Conservation (phyloP, 306 rosid genomes). For the Corylus avellana region DNA sequence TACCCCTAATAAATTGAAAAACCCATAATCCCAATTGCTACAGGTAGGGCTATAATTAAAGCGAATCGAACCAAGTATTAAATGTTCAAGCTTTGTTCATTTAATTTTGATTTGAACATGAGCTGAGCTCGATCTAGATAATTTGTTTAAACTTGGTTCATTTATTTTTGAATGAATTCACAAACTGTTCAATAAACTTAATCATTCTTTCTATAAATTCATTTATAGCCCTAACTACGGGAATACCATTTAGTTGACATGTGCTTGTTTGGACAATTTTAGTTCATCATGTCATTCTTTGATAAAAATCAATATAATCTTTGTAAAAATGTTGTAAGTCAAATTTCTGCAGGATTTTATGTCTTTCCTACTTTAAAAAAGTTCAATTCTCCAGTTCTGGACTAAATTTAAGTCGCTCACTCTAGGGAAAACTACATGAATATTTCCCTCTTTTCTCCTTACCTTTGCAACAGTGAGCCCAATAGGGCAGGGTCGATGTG, state of each 20-base stretch:
- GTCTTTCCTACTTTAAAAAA: not conserved
- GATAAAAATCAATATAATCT: no score
- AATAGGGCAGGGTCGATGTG: constrained; percentile 96
- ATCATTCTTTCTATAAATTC: no score
- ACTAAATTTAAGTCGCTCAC: constrained; percentile 4
- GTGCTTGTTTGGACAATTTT: not conserved
- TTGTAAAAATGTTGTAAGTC: not conserved
- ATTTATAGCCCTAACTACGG: no score
- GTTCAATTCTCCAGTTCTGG: constrained; percentile 8
- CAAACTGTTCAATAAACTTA: no score
- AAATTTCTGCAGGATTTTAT: not conserved
- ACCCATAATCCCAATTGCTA: not conserved
- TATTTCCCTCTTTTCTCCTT: constrained; percentile 10
- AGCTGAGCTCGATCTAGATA: no score
- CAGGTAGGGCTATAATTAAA: no score
- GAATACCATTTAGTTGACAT: not conserved
- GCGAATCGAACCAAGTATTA: no score
- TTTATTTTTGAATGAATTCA: no score
- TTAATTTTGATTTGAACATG: no score
- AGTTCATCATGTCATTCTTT: no score
- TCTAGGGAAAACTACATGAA: constrained; percentile 2
- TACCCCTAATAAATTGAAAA: not conserved
- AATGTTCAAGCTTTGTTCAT: no score
- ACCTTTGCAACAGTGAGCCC: constrained; percentile 97
- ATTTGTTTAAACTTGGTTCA: no score